A percentile compares a stretch with the other conserved stretches of the same genome.
Conservation (phyloP, 2,329 filamentous ascomycete genomes). For the Alternaria novae-zelandiae region DNA sequence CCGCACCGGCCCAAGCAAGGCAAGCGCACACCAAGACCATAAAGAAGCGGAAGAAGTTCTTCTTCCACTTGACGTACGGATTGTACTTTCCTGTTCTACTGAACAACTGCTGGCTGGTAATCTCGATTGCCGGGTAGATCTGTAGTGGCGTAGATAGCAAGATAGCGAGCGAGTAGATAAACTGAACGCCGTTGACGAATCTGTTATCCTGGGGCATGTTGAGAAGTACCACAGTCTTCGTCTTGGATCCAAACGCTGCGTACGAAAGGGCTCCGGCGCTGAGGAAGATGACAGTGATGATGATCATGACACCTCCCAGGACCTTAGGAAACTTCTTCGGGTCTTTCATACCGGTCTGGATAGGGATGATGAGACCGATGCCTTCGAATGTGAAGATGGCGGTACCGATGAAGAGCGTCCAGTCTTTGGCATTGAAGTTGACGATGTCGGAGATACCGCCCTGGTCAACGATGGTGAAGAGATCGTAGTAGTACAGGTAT, state of each 20-base stretch:
- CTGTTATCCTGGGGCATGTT: constrained; percentile 96
- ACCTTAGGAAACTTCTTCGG: constrained; percentile 90
- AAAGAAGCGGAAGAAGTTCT: constrained; percentile 95
- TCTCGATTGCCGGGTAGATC: constrained; percentile 96
- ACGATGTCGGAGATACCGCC: constrained; percentile 83
- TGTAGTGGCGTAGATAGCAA: constrained; percentile 93
- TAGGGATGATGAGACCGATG: constrained; percentile 95
- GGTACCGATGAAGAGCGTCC: constrained; percentile 98
- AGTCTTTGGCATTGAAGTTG: constrained; percentile 87
- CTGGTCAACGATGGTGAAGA: constrained; percentile 77
- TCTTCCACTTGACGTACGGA: constrained; percentile 99
- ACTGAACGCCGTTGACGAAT: constrained; percentile 93
- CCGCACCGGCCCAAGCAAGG: constrained; percentile 91
- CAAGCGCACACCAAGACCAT: constrained; percentile 84
- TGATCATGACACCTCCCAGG: constrained; percentile 88
- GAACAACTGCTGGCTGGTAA: constrained; percentile 93
- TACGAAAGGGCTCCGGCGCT: constrained; percentile 93
- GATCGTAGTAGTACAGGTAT: constrained; percentile 95
- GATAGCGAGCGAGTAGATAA: constrained; percentile 98
- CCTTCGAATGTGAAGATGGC: constrained; percentile 99
- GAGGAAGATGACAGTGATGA: constrained; percentile 90
- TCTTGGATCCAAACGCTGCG: constrained; percentile 92
- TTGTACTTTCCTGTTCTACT: constrained; percentile 96
- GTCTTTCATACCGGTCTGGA: constrained; percentile 95
- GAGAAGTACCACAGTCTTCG: constrained; percentile 93